Evolutionary conservation across 805 yeast genomes (phyloP), one percentile per base, ranked within the genome.

Genomic region (Candida corydali): DNA sequence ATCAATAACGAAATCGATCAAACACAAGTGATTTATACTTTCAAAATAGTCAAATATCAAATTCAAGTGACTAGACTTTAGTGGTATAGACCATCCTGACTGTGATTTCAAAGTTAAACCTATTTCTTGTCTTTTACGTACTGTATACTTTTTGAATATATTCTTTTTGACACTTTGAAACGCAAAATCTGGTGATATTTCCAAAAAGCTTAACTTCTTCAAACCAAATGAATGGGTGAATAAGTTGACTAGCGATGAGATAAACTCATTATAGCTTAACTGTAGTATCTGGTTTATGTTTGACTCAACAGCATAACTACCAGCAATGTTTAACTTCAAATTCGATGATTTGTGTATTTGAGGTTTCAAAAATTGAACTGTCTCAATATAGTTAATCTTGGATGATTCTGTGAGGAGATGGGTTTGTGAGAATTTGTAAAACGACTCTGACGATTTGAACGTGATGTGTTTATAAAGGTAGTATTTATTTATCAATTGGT

Each of bases 71-170:
- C 68, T 57, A 12, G 46, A 33, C 39, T 73, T 62, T 43, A 77
- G 54, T 3, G 80, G 76, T 11, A 78, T 70, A 23, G 70, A 68
- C 78, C 78, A 71, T 2, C 76, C 77, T 0, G 63, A 39, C 41
- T 73, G 73, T 0, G 76, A 63, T 3, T 65, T 56, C 2, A 73
- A 45, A 3, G 51, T 49, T n/a, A 73, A 47, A n/a, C 44, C 57
- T 5, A 72, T 45, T 3, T 51, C 39, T 35, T 68, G 17, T 27
- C 29, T 30, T 14, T 29, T 14, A 19, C 12, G 20, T 4, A 24
- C 20, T 10, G 22, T 26, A 14, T 26, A 18, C 16, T 34, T 32
- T 17, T 29, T 32, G 14, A 34, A 34, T 22, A 34, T 23, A 17
- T 17, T 34, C 17, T 37, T 39, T 19, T 27, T 25, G 26, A 41